Conservation (phyloP, 2,329 filamentous ascomycete species). For the Orbilia blumenaviensis region DNA sequence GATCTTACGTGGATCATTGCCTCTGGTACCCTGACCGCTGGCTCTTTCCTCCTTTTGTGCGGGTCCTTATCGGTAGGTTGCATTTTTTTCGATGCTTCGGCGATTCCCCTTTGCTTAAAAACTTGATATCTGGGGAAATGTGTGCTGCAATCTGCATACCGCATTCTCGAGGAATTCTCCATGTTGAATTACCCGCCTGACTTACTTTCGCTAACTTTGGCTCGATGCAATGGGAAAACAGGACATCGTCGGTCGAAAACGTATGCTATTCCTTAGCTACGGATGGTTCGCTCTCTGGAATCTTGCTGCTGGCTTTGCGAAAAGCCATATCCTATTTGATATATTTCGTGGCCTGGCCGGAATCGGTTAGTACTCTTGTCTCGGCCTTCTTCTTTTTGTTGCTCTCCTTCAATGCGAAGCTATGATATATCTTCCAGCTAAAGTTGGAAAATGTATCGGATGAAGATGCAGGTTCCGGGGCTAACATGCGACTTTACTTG, state of each 20-base stretch:
- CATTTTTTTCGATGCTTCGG: background rate
- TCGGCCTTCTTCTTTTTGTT: too few species aligned
- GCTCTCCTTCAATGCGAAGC: too few species aligned
- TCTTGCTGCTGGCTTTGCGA: conserved; percentile 65
- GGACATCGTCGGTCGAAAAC: conserved; percentile 65
- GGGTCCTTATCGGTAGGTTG: conserved; percentile 46
- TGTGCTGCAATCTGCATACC: background rate
- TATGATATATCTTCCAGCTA: background rate
- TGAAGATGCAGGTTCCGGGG: background rate
- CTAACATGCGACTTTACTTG: background rate
- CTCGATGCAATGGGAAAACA: background rate
- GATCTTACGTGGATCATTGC: conserved; percentile 51
- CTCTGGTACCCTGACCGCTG: conserved; percentile 45
- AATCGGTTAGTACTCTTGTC: conserved; percentile 61
- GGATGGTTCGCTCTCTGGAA: conserved; percentile 68
- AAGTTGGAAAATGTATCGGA: background rate
- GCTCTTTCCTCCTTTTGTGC: conserved; percentile 42
- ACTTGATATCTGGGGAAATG: background rate
- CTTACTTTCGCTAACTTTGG: too few species aligned
- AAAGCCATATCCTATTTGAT: conserved; percentile 62
- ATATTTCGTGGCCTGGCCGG: conserved; percentile 64
- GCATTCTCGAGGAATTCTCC: too few species aligned
- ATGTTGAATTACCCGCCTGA: too few species aligned
- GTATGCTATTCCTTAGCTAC: conserved; percentile 67
- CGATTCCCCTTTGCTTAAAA: background rate